Evolutionary conservation across 1,284 basidiomycete species (phyloP), one percentile per base, ranked within the genome.

Genomic region (Taiwanofungus camphoratus): DNA sequence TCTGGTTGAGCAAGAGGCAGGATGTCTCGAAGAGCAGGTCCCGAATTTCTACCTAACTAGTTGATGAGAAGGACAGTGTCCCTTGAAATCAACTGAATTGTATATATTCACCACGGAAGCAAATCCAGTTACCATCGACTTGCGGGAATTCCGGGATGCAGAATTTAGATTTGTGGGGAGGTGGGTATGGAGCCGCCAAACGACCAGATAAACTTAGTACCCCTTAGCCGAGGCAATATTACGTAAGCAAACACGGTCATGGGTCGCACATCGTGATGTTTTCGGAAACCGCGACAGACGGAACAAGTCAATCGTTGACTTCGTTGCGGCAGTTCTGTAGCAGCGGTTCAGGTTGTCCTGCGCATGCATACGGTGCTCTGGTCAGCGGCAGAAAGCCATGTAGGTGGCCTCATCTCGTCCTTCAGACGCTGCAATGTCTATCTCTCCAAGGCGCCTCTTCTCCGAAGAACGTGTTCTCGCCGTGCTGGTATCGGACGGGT

Each of bases 341-440:
- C 40, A 40, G 40, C 44, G 44, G 44, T 36, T 42, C 26, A 32
- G 23, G 41, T 30, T 44, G 34, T 48, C 44, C 44, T 43, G 71
- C 72, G 73, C 60, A 77, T 77, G 75, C 65, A 73, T 73, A 72
- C 63, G 56, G 63, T 63, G 50, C 55, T 60, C 48, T 59, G 60
- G 53, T 60, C 48, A 42, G 48, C 57, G 52, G 54, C 51, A 54
- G 54, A 56, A 55, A 67, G 63, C 62, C 63, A 76, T 76, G 73
- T 75, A 73, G 67, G 59, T 55, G 57, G 59, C 55, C 46, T 39
- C 40, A 42, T 50, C 45, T 4, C 43, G 15, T 42, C 43, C n/a
- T 30, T 44, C 23, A 42, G 38, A 27, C 49, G 39, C 21, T 41
- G 39, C 38, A 42, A 32, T 12, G 40, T 43, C 24, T 40, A 45